Percentiles rank a stretch among this genome's conserved stretches.
Evolutionary conservation across 768 basidiomycete species (phyloP).

Genomic region (Tricholoma bakamatsutake): DNA sequence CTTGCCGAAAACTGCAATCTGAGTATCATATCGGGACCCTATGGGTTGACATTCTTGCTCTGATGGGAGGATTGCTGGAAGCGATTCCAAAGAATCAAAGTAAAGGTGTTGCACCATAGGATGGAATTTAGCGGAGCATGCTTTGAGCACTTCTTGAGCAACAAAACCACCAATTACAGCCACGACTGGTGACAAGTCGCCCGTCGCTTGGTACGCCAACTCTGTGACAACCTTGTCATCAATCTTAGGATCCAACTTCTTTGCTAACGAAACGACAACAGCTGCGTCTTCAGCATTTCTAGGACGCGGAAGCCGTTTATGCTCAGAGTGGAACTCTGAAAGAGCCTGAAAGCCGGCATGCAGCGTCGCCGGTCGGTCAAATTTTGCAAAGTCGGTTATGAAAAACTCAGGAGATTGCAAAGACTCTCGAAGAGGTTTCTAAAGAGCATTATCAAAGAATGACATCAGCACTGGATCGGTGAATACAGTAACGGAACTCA

Average conservation of each 20-base stretch:
- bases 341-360: conserved; percentile 96
- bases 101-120: conserved; percentile 94
- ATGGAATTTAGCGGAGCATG: conserved; percentile 96
- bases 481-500: conserved; percentile 31
- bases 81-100: conserved; percentile 95
- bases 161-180: conserved; percentile 97
- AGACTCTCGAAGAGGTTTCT: conserved; percentile 95
- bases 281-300: conserved; percentile 79
- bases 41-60: conserved; percentile 81
- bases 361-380: conserved; percentile 84
- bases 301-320: conserved; percentile 72
- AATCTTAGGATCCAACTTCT: conserved; percentile 67
- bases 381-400: conserved; percentile 96
- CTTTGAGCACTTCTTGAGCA: conserved; percentile 96
- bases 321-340: conserved; percentile 62
- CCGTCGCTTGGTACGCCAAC: conserved; percentile 85
- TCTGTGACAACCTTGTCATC: conserved; percentile 82
- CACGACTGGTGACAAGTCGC: conserved; percentile 83
- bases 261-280: conserved; percentile 66
- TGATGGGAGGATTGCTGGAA: conserved; percentile 68
- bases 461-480: background rate
- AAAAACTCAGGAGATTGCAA: conserved; percentile 78
- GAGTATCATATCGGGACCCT: conserved; percentile 85
- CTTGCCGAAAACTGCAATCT: conserved; percentile 94
- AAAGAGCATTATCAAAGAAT: conserved; percentile 4